Conservation (phyloP, 768 basidiomycete genomes). For the Trametes sanguinea region DNA sequence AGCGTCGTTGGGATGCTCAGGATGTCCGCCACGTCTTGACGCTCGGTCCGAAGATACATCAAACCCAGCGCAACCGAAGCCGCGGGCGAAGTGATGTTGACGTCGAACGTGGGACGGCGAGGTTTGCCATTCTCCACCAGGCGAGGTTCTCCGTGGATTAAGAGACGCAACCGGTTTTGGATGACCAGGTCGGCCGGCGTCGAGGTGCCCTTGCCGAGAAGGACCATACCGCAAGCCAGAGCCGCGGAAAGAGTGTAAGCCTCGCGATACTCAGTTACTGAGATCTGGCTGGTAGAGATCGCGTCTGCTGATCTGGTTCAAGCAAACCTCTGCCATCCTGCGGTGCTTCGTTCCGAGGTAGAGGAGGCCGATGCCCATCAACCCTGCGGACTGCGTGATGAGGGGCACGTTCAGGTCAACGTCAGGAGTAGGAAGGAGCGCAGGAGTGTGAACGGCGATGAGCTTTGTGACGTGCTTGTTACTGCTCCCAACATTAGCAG, state of each 20-base stretch:
- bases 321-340: slow-evolving; percentile 90
- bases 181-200: slow-evolving; percentile 77
- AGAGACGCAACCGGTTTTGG: slow-evolving; percentile 65
- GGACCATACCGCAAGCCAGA: slow-evolving; percentile 93
- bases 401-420: slow-evolving; percentile 91
- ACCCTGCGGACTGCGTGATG: slow-evolving; percentile 85
- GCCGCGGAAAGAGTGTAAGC: slow-evolving; percentile 89
- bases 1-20: slow-evolving; percentile 82
- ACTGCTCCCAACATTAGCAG: slow-evolving; percentile 83
- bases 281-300: slow-evolving; percentile 82
- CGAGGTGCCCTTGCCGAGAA: slow-evolving; percentile 83
- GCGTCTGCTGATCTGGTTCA: slow-evolving; percentile 77
- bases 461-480: slow-evolving; percentile 90
- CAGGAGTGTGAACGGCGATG: slow-evolving; percentile 90
- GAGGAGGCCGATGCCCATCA: slow-evolving; percentile 85
- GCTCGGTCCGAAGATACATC: slow-evolving; percentile 88
- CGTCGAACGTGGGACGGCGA: slow-evolving; percentile 62
- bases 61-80: slow-evolving; percentile 88
- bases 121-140: slow-evolving; percentile 39
- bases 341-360: slow-evolving; percentile 87
- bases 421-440: slow-evolving; percentile 82
- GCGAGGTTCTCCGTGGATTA: slow-evolving; percentile 74
- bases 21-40: slow-evolving; percentile 84
- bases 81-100: slow-evolving; percentile 89
- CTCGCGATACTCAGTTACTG: slow-evolving; percentile 86